Evolutionary conservation across 164 flowering plant species (phyloP).

Genomic region (Echeveria elegans): DNA sequence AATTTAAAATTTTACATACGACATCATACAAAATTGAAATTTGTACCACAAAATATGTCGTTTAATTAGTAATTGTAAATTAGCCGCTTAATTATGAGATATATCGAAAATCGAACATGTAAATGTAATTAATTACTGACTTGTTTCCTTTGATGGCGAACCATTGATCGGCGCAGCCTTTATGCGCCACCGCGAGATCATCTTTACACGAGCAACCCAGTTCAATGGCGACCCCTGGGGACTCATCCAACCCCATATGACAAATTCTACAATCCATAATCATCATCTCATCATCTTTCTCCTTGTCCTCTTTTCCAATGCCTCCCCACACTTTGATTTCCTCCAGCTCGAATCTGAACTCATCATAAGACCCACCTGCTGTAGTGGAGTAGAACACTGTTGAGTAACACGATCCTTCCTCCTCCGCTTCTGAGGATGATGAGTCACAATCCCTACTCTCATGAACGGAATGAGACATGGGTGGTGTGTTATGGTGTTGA

Average conservation of each 20-base stretch:
- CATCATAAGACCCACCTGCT: constrained; percentile 54
- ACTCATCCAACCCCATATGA: constrained; percentile 42
- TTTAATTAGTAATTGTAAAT: too few relatives aligned
- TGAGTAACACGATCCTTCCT: constrained; percentile 50
- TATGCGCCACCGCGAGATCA: constrained; percentile 64
- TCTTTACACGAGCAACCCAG: constrained; percentile 63
- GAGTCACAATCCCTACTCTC: background rate
- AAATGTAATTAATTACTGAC: constrained; percentile 19
- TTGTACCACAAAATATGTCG: too few relatives aligned
- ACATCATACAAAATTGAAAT: too few relatives aligned
- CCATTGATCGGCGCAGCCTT: constrained; percentile 60
- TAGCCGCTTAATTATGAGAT: too few relatives aligned
- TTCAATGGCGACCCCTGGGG: constrained; percentile 37
- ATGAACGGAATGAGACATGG: background rate
- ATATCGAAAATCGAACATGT: too few relatives aligned
- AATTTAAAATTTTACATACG: too few relatives aligned
- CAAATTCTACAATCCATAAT: constrained; percentile 61
- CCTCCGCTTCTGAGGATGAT: too few relatives aligned
- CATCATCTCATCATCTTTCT: background rate
- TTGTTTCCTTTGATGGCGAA: constrained; percentile 59
- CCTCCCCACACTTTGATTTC: background rate
- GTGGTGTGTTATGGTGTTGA: background rate
- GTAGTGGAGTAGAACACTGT: constrained; percentile 37
- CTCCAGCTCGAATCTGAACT: constrained; percentile 27
- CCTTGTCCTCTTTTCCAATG: constrained; percentile 10